Conservation (phyloP, 2,329 filamentous ascomycete species). For the Aspergillus quadrilineatus region DNA sequence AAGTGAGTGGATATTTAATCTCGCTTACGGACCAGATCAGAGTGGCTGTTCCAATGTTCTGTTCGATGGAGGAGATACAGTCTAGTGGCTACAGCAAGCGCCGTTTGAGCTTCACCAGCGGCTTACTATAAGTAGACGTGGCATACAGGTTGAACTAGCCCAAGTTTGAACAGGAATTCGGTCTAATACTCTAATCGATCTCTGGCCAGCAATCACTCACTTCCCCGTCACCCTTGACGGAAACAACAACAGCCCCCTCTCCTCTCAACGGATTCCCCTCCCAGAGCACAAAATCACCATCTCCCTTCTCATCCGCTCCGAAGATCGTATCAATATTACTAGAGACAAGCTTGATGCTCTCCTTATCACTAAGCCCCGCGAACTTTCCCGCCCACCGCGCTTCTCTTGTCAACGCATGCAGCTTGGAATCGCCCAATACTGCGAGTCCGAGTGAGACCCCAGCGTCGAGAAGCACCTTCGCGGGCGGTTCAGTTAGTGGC, state of each 20-base stretch:
- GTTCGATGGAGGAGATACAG: too few species aligned
- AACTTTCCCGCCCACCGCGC: constrained; percentile 11
- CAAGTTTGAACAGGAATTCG: too few species aligned
- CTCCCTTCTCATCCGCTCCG: background rate
- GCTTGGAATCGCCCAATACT: constrained; percentile 26
- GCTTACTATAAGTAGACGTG: constrained; percentile 17
- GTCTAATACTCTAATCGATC: background rate
- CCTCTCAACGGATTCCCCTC: constrained; percentile 14
- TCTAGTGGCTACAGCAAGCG: constrained; percentile 20
- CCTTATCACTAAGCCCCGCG: constrained; percentile 1
- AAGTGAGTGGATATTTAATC: too few species aligned
- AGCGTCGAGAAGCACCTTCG: background rate
- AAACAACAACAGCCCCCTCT: constrained; percentile 9
- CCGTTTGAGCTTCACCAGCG: constrained; percentile 15
- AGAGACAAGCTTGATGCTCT: constrained; percentile 10
- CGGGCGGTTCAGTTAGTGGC: constrained; percentile 40
- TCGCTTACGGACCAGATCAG: too few species aligned
- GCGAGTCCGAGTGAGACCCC: constrained; percentile 34
- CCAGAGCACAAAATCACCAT: constrained; percentile 10
- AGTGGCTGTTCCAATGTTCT: too few species aligned
- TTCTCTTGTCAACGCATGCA: constrained; percentile 10
- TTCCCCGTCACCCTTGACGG: background rate
- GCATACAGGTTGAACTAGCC: too few species aligned
- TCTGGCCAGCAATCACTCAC: constrained; percentile 9
- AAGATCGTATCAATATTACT: constrained; percentile 7